Evolutionary conservation across 2,329 filamentous ascomycete species (phyloP).

Genomic region (Simplicillium aogashimaense): DNA sequence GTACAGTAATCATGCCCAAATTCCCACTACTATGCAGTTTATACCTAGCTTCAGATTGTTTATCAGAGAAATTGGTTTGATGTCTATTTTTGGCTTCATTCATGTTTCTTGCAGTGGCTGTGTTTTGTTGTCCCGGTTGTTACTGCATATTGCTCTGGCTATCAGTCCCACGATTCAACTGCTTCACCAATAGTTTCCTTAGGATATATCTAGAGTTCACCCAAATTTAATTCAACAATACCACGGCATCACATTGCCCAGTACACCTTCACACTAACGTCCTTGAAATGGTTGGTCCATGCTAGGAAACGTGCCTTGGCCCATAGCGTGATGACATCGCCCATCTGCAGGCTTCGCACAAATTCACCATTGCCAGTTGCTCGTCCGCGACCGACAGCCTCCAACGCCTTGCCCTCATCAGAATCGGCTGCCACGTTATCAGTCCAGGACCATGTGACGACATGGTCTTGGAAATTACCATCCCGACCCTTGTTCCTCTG

Average conservation of each 20-base stretch:
- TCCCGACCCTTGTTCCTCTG: slow-evolving; percentile 35
- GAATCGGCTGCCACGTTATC: slow-evolving; percentile 37
- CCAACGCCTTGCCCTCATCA: slow-evolving; percentile 24
- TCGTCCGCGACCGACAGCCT: slow-evolving; percentile 35
- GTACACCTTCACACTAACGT: slow-evolving; percentile 44
- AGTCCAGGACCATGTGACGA: slow-evolving; percentile 41
- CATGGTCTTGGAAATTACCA: slow-evolving; percentile 25
- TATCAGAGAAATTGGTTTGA: too few relatives aligned
- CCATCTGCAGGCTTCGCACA: slow-evolving; percentile 43
- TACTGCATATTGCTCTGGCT: too few relatives aligned
- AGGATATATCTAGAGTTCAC: too few relatives aligned
- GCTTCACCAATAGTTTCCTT: too few relatives aligned
- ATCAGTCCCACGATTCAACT: too few relatives aligned
- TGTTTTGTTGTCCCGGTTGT: too few relatives aligned
- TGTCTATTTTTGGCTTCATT: too few relatives aligned
- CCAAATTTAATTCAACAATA: too few relatives aligned
- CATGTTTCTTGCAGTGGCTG: too few relatives aligned
- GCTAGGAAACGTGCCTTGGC: slow-evolving; percentile 43
- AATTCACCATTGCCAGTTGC: slow-evolving; percentile 44
- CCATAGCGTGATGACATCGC: slow-evolving; percentile 54
- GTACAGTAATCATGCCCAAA: too few relatives aligned
- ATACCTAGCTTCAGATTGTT: too few relatives aligned
- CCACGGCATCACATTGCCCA: slow-evolving; percentile 34
- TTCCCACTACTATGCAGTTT: too few relatives aligned
- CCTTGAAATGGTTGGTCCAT: slow-evolving; percentile 43